These are phyloP conservation scores for Nakaseomyces nivariensis DNA, from an alignment of 1,139 yeast genomes.

Conservation along the genomic window DNA sequence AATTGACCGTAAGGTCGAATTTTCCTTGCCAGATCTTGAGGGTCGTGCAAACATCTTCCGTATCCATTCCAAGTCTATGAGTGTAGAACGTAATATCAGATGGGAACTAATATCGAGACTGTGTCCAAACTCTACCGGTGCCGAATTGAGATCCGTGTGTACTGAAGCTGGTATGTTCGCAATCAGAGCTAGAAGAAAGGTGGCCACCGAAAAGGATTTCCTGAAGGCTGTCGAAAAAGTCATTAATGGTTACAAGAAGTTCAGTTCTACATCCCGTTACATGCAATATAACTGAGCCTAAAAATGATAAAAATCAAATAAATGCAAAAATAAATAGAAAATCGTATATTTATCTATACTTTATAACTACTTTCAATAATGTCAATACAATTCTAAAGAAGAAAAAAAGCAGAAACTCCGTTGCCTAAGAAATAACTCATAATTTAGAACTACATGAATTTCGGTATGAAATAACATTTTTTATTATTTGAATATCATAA, in stretches of 20 bases:
- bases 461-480: no score
- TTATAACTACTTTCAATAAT: background rate
- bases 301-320: background rate
- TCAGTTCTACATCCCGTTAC: conserved; percentile 91
- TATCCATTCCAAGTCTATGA: conserved; percentile 94
- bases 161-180: conserved; percentile 99
- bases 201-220: conserved; percentile 95
- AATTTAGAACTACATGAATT: no score
- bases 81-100: conserved; percentile 91
- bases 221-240: conserved; percentile 96
- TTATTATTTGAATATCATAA: no score
- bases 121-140: conserved; percentile 98
- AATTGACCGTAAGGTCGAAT: conserved; percentile 95
- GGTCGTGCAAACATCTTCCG: conserved; percentile 96
- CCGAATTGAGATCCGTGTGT: conserved; percentile 91
- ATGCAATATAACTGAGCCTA: conserved; percentile 76
- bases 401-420: background rate
- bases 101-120: conserved; percentile 96
- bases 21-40: conserved; percentile 89
- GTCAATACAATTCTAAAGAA: background rate
- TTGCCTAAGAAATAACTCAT: no score
- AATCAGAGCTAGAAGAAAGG: conserved; percentile 93
- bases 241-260: conserved; percentile 95
- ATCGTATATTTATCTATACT: no score
- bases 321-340: background rate